Evolutionary conservation across 2,329 filamentous ascomycete species (phyloP).

Genomic region (Cadophora sp.): DNA sequence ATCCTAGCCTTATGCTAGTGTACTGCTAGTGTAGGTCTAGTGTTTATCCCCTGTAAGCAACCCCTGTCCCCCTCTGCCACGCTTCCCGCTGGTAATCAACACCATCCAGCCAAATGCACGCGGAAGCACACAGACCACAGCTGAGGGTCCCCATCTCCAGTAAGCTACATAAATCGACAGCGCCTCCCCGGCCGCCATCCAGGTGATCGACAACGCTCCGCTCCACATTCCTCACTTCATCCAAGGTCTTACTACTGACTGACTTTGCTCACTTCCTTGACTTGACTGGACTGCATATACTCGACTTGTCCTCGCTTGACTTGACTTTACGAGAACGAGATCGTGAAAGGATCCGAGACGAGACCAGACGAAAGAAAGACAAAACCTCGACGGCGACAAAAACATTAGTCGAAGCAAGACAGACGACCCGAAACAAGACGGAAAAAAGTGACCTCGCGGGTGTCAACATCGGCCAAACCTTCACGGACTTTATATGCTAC

Average conservation of each 20-base stretch:
- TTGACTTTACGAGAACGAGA: conserved; percentile 21
- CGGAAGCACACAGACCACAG: conserved; percentile 36
- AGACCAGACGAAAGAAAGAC: conserved; percentile 7
- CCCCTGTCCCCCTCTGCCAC: conserved; percentile 28
- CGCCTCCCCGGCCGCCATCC: conserved; percentile 47
- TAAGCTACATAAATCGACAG: conserved; percentile 45
- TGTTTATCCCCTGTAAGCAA: neutral
- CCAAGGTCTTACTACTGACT: conserved; percentile 29
- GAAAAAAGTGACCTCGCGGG: neutral
- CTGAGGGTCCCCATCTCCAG: conserved; percentile 35
- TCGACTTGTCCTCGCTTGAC: neutral
- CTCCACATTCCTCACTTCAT: conserved; percentile 44
- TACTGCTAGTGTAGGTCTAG: neutral
- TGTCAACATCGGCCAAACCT: neutral
- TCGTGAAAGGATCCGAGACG: conserved; percentile 17
- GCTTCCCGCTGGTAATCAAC: conserved; percentile 38
- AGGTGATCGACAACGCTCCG: conserved; percentile 46
- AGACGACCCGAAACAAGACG: neutral
- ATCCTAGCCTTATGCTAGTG: conserved; percentile 22
- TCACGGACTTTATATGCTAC: conserved; percentile 15
- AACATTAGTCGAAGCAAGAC: neutral
- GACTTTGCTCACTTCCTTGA: neutral
- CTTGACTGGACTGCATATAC: conserved; percentile 11
- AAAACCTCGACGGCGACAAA: conserved; percentile 1
- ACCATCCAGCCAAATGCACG: conserved; percentile 35